These are phyloP conservation scores for Yarrowia phangngaensis DNA, from an alignment of 805 yeast species.

Conservation along the genomic window DNA sequence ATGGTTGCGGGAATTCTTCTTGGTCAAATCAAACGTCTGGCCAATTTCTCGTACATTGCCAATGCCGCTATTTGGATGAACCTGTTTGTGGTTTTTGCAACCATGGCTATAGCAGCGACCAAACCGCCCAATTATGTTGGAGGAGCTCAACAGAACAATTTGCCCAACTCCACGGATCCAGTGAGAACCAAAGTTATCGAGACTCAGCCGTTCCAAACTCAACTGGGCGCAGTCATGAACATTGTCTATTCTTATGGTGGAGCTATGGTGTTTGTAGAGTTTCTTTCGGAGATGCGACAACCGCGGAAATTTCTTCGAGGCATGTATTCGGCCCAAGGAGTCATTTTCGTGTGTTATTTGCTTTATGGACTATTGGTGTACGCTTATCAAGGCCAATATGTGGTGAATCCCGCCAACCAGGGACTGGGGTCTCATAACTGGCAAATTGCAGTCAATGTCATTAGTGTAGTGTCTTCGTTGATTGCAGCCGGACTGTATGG, in stretches of 20 bases:
- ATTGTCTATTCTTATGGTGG: constrained; percentile 50
- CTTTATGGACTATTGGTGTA: constrained; percentile 44
- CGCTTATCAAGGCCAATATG: constrained; percentile 45
- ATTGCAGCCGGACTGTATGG: constrained; percentile 46
- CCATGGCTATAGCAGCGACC: constrained; percentile 43
- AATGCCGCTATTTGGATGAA: constrained; percentile 46
- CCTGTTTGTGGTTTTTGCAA: constrained; percentile 41
- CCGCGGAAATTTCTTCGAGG: constrained; percentile 49
- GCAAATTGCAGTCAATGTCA: constrained; percentile 40
- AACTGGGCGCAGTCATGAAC: constrained; percentile 38
- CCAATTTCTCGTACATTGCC: constrained; percentile 42
- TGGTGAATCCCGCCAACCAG: constrained; percentile 39
- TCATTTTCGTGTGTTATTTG: constrained; percentile 42
- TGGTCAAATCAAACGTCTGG: constrained; percentile 42
- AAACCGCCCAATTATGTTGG: constrained; percentile 38
- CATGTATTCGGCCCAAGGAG: constrained; percentile 43
- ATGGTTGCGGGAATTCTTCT: constrained; percentile 43
- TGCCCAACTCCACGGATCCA: constrained; percentile 23
- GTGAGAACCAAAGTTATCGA: constrained; percentile 27
- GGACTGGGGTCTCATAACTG: constrained; percentile 37
- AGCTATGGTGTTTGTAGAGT: constrained; percentile 46
- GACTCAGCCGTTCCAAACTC: constrained; percentile 12
- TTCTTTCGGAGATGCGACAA: constrained; percentile 46
- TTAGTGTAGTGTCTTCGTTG: constrained; percentile 41
- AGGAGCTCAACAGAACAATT: constrained; percentile 16